Base-by-base conservation (phyloP, 805 yeast species). In the Candida qinlingensis region DNA sequence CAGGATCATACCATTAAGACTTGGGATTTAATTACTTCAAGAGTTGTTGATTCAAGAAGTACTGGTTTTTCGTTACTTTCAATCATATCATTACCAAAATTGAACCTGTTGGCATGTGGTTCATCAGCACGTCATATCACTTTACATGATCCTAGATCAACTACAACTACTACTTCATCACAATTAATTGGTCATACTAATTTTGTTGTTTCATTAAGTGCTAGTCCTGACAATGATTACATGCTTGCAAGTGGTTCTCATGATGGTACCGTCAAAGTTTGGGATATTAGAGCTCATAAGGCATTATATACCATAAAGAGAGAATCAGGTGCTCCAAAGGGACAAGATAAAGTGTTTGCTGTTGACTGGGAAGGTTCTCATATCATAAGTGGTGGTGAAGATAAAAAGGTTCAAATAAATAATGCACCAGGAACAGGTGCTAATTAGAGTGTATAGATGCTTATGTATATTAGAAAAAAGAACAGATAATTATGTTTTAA, bases 121-220 rank as follows among this genome's bases (percentile, higher is more conserved):
- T 89, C 97, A 1, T 85, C 96, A 10, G 97, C 97, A n/a, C 85
- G 99, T 68, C 98, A 94, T 67, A 91, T 94, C 54, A 84, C 90
- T 47, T 73, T 94, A 52, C 96, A 89, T 62, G 99, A 94, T 65
- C 97, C 98, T 41, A 79, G 99, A 64, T 75, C 76, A 3, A 67
- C 80, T 1, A 74, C 84, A 3, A 76, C 81, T 7, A 76, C 84
- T 37, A 75, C 81, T 12, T 84, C 83, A 49, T 82, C 79, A 47
- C 95, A 90, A 66, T 75, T 94, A 46, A 73, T 80, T 43, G 99
- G 99, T 6, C 99, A 94, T 66, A 79, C 85, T 40, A 92, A 91
- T 68, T 91, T 94, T 63, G 98, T 94, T 37, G 92, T 85, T 9
- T 77, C 84, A 2, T 71, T 94, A 55, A 79, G 84, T 30, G 78